Base-by-base conservation (phyloP, 1,284 basidiomycete genomes). In the Phellopilus nigrolimitatus region DNA sequence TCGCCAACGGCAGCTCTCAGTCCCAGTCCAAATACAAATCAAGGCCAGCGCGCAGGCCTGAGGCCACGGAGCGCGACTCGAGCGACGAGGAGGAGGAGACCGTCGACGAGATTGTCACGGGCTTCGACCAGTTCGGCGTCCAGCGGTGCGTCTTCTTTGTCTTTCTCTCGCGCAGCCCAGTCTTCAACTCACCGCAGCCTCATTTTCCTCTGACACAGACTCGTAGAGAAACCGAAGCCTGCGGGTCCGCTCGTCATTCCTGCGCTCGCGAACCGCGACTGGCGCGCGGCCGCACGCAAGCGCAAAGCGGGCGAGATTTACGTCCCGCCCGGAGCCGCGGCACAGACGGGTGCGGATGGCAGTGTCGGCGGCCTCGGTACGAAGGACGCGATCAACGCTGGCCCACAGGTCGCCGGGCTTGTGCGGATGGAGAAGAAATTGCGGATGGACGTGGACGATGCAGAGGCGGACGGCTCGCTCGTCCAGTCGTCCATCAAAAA, bases 191-290 rank as follows among this genome's bases (percentile, higher is more conserved):
- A 83, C 80, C 77, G 63, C 67, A 80, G 81, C 62, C 59, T 56
- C 54, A 56, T 56, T 57, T 59, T 42, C 51, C 59, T 53, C 44
- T n/a, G n/a, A n/a, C n/a, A n/a, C 63, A 82, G 78, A 55, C 59
- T 72, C 21, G 66, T 60, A 48, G 67, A 75, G 54, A 73, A 65
- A 44, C 72, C 69, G 49, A 76, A 74, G 55, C 66, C 76, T 22
- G 64, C 83, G 40, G 78, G 73, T 2, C 88, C 88, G 0, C 76
- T 95, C 9, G 80, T 95, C 27, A 97, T 97, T 44, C 84, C 91
- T 3, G 73, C 90, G 0, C 71, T 88, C 37, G 75, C 91, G 57
- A 94, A 97, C 62, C 78, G 80, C 30, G 93, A 97, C 64, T 97
- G 94, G 93, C 74, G 89, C 40, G 84, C 84, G 51, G 68, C 83